Percentiles rank a stretch among this genome's conserved stretches.
Conservation (phyloP, 2,329 filamentous ascomycete species). For the Colletotrichum simmondsii region DNA sequence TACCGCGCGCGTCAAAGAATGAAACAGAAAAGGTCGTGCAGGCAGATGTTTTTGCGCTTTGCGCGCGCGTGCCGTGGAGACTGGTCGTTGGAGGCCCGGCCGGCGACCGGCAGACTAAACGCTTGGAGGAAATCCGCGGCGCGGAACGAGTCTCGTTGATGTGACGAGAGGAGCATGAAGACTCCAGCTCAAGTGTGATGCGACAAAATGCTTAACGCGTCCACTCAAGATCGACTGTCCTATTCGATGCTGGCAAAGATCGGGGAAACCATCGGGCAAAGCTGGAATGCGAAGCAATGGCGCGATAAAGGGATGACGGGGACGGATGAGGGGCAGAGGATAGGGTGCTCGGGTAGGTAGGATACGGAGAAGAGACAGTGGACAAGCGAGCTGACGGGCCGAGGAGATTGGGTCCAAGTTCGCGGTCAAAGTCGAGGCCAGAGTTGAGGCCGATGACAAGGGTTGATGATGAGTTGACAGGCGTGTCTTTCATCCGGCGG, state of each 20-base stretch:
- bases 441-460: background rate
- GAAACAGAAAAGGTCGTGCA: constrained; percentile 7
- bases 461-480: background rate
- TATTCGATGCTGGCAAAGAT: background rate
- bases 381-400: background rate
- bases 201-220: background rate
- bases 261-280: background rate
- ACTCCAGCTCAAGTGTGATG: too few relatives aligned
- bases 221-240: background rate
- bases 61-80: constrained; percentile 21
- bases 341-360: background rate
- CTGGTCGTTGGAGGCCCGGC: constrained; percentile 9
- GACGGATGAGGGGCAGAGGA: background rate
- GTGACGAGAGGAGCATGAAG: background rate
- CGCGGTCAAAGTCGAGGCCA: background rate
- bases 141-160: background rate
- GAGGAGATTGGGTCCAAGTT: background rate
- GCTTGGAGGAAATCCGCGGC: background rate
- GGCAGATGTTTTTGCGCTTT: background rate
- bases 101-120: constrained; percentile 6
- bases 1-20: constrained; percentile 7
- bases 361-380: background rate
- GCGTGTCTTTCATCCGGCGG: background rate
- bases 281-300: background rate
- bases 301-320: background rate